Evolutionary conservation across 306 rosid genomes (phyloP).

Genomic region (Lathyrus aphaca): DNA sequence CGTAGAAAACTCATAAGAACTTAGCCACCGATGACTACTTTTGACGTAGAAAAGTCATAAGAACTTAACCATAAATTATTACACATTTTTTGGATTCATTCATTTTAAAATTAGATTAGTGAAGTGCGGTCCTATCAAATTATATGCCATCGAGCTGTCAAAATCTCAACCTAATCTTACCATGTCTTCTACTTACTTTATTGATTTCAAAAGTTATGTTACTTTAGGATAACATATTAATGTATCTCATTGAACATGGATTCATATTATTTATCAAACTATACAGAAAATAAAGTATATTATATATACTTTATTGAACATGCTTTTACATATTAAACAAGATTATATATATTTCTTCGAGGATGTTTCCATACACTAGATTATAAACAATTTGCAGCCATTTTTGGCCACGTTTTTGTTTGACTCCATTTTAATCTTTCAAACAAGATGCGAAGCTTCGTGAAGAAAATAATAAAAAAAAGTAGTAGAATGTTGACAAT

Average conservation of each 20-base stretch:
- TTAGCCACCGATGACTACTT: neutral
- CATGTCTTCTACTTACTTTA: constrained; percentile 25
- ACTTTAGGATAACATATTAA: too few relatives aligned
- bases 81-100: constrained; percentile 10
- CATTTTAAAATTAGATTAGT: constrained; percentile 19
- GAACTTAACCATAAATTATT: neutral
- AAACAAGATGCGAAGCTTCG: neutral
- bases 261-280: constrained; percentile 5
- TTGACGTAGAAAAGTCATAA: neutral
- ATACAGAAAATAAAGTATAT: constrained; percentile 20
- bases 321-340: too few relatives aligned
- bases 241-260: neutral
- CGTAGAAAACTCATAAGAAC: neutral
- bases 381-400: constrained; percentile 22
- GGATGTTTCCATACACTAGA: constrained; percentile 23
- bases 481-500: neutral
- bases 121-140: constrained; percentile 26
- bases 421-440: constrained; percentile 24
- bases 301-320: neutral
- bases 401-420: constrained; percentile 16
- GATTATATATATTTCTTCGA: neutral
- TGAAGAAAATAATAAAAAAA: neutral
- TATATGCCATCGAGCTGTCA: constrained; percentile 2
- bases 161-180: constrained; percentile 37
- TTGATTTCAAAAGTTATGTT: constrained; percentile 12